These are phyloP conservation scores for Sclerotiophoma versabilis DNA, from an alignment of 2,329 filamentous ascomycete genomes.

Conservation along the genomic window DNA sequence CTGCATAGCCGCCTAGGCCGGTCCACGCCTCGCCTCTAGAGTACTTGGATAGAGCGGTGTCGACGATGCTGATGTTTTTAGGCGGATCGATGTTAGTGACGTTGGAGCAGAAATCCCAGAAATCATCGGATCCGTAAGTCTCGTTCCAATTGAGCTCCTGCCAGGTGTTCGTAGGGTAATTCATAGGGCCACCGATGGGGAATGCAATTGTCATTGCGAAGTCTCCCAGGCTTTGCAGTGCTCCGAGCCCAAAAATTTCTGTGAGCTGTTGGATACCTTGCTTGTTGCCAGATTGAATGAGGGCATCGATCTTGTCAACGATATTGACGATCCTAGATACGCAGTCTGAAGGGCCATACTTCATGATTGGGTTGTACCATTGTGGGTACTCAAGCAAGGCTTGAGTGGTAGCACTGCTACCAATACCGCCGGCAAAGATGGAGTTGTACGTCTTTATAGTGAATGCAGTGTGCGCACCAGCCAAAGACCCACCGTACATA, in stretches of 20 bases:
- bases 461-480: constrained; percentile 55
- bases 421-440: constrained; percentile 59
- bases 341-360: constrained; percentile 59
- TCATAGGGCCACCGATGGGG: constrained; percentile 57
- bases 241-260: constrained; percentile 56
- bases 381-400: constrained; percentile 55
- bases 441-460: constrained; percentile 57
- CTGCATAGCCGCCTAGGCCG: constrained; percentile 60
- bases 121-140: constrained; percentile 54
- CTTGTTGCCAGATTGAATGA: constrained; percentile 54
- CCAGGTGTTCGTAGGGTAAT: constrained; percentile 61
- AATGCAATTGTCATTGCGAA: constrained; percentile 59
- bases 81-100: constrained; percentile 58
- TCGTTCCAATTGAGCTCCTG: constrained; percentile 62
- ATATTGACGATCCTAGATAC: constrained; percentile 58
- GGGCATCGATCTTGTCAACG: constrained; percentile 58
- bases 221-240: constrained; percentile 55
- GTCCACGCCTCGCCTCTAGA: constrained; percentile 59
- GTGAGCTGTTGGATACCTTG: constrained; percentile 56
- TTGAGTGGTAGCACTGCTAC: constrained; percentile 55
- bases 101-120: constrained; percentile 62
- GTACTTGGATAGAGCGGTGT: constrained; percentile 57
- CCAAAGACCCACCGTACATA: constrained; percentile 55
- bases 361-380: constrained; percentile 60
- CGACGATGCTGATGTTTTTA: constrained; percentile 53